Evolutionary conservation across 768 basidiomycete species (phyloP), one percentile per base, ranked within the genome.

Genomic region (Lyophyllum semitale): DNA sequence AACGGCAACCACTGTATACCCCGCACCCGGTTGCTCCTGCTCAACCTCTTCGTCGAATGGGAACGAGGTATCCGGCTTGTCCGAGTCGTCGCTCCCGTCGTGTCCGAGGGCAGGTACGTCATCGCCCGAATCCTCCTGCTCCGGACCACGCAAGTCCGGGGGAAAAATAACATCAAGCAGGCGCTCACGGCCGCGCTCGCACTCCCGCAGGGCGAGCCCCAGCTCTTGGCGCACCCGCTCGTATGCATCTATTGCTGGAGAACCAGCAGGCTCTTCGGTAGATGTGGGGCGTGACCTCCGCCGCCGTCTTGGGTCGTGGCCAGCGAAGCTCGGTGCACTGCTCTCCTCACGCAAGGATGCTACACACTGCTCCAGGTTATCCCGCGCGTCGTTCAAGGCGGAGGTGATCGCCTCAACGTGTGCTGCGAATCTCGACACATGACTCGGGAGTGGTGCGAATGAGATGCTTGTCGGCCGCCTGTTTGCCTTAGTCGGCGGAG

Each of bases 131-230:
- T 78, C 74, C 18, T 73, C 77, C 2, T 74, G 76, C 0, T 68
- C 70, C 8, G 73, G 75, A 4, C 71, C 68, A 4, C 74, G 73
- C 51, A 58, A 66, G 17, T 63, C 59, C 4, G 73, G 71, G 0
- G 84, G 84, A n/a, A 75, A 66, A 3, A 90, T 68, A 51, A 88
- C 71, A 47, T 83, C 80, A 1, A 86, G 60, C 29, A 93, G 72
- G 17, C 80, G 79, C 37, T 84, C 86, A 17, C 88, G 75, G 0
- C 91, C 91, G 8, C 91, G 81, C 68, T 93, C 91, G 64, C 90
- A 93, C 63, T 93, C 92, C 7, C 91, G 74, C 27, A 93, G 71
- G 1, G 90, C 91, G 22, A 88, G 69, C 8, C 91, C 92, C 8
- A 94, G 78, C 62, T 93, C 89, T 4, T 84, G 79, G 11, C 91